A percentile compares a stretch with the other conserved stretches of the same genome.
Evolutionary conservation across 2,329 filamentous ascomycete species (phyloP).

Genomic region (Fusarium subtropicale): DNA sequence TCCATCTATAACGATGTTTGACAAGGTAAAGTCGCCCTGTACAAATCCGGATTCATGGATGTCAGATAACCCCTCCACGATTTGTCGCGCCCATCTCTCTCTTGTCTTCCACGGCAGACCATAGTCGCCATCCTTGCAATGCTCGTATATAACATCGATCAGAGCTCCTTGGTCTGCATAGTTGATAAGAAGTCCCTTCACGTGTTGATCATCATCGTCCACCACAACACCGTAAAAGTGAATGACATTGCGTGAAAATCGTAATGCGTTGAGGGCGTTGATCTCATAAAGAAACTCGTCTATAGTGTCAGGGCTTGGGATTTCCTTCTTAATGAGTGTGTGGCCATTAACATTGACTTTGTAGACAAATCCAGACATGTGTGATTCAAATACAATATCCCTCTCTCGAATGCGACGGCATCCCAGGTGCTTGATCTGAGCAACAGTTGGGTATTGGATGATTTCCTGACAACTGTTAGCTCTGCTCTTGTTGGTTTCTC

Average conservation of each 20-base stretch:
- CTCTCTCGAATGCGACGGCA: constrained; percentile 76
- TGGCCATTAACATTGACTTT: constrained; percentile 79
- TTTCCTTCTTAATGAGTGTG: constrained; percentile 95
- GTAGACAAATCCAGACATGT: constrained; percentile 98
- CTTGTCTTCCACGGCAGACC: constrained; percentile 75
- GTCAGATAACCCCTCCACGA: constrained; percentile 87
- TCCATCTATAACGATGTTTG: constrained; percentile 93
- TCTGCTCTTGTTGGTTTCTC: neutral
- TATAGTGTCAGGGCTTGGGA: constrained; percentile 92
- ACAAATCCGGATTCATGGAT: constrained; percentile 97
- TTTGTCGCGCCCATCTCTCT: constrained; percentile 90
- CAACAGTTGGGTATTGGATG: constrained; percentile 82
- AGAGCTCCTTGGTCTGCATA: constrained; percentile 89
- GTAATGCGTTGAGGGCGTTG: constrained; percentile 87
- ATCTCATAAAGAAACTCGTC: constrained; percentile 98
- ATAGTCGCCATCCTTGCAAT: constrained; percentile 67
- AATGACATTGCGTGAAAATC: constrained; percentile 81
- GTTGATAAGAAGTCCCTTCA: constrained; percentile 91
- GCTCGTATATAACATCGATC: constrained; percentile 90
- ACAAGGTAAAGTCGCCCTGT: constrained; percentile 96
- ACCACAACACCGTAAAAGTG: constrained; percentile 88
- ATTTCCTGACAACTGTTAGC: constrained; percentile 71
- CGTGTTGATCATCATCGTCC: constrained; percentile 83
- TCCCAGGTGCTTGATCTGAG: constrained; percentile 78
- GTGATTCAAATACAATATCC: constrained; percentile 85